Evolutionary conservation across 495 filamentous ascomycete species (phyloP), one percentile per base, ranked within the genome.

Genomic region (Hypoxylon trugodes): DNA sequence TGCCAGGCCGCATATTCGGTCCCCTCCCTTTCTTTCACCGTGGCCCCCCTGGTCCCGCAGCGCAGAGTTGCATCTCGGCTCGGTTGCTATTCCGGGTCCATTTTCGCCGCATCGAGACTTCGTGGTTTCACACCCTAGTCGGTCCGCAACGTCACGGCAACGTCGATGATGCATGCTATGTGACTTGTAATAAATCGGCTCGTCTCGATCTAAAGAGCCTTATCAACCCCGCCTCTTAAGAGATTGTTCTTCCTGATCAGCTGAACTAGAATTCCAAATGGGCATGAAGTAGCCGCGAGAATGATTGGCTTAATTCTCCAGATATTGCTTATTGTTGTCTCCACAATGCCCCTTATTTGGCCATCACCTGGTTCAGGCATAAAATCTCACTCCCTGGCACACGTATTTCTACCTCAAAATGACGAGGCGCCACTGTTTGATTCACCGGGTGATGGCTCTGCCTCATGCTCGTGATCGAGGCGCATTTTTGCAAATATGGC

Each of bases 401-500:
- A 19, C 48, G 8, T 38, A 26, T 10, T 4, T 16, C 10, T 13
- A 24, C 16, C 26, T 59, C 32, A 64, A 16, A 33, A 50, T 55
- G 59, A 51, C 13, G 59, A 68, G 13, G 59, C 50, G 16, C 59
- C 65, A 25, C 59, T 68, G 21, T 51, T 68, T 5, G 59, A 61
- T 47, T 45, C 66, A n/a, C 66, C 51, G 6, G 66, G 66, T 10
- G 66, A 64, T 2, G 54, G 38, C n/a, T 28, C 6, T 36, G 26
- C 53, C 38, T 65, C 66, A 21, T 65, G 53, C n/a, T 61, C 63
- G 30, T 49, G 63, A 18, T 66, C 45, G 40, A 80, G 59, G 9
- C 75, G 61, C 61, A 82, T 76, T 46, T 74, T 76, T 12, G 79
- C 72, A 36, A 96, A 92, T 12, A 96, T 80, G 10, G 86, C 83